Percentiles rank a stretch among this genome's conserved stretches.
Conservation (phyloP, 1,139 yeast genomes). For the Kurtzmaniella quercitrusa region DNA sequence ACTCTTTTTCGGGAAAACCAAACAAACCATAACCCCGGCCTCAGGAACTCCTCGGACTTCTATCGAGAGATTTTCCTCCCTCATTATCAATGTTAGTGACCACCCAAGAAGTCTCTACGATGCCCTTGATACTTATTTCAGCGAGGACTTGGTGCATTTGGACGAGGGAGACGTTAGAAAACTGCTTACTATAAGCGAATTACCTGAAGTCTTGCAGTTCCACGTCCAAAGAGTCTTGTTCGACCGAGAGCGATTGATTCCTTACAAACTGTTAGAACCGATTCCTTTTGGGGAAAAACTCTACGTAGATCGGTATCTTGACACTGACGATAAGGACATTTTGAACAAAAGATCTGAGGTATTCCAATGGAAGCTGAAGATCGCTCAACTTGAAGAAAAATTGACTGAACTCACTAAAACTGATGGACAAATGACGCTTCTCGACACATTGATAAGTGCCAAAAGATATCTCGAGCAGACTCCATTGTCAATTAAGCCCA, state of each 20-base stretch:
- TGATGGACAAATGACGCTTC: constrained; percentile 47
- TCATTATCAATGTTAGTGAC: constrained; percentile 80
- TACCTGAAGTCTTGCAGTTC: constrained; percentile 82
- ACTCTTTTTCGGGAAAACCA: constrained; percentile 69
- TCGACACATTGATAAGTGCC: constrained; percentile 48
- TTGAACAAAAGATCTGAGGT: constrained; percentile 55
- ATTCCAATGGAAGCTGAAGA: constrained; percentile 58
- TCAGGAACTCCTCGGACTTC: constrained; percentile 61
- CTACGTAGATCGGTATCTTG: constrained; percentile 85
- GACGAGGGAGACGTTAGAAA: constrained; percentile 76
- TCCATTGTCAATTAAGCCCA: constrained; percentile 22
- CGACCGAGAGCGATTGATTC: constrained; percentile 67
- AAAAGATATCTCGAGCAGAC: constrained; percentile 49
- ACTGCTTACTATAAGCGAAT: constrained; percentile 60
- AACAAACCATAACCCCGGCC: constrained; percentile 34
- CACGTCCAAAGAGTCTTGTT: constrained; percentile 93
- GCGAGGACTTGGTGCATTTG: constrained; percentile 65
- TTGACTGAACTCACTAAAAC: constrained; percentile 40
- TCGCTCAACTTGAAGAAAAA: constrained; percentile 40
- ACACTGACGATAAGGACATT: constrained; percentile 58
- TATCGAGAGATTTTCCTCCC: constrained; percentile 71
- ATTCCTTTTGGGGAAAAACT: constrained; percentile 74
- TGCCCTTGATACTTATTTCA: constrained; percentile 81
- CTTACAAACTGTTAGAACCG: constrained; percentile 80
- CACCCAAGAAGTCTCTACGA: constrained; percentile 88